Conservation (phyloP, 2,329 filamentous ascomycete species). For the Westerdykella aurantiaca region DNA sequence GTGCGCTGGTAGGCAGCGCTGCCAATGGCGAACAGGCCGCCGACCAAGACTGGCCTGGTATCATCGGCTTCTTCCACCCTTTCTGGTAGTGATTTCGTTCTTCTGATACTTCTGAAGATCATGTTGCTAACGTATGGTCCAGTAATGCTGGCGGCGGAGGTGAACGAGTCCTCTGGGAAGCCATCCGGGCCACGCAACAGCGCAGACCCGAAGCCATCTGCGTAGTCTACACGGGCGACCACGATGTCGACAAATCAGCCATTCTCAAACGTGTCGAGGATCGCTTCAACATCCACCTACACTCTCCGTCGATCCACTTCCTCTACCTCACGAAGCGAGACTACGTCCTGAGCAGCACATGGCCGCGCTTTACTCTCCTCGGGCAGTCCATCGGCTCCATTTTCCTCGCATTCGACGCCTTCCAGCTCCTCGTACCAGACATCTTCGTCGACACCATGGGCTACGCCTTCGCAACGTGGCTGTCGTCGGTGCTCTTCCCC, state of each 20-base stretch:
- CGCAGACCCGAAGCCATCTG: slow-evolving; percentile 85
- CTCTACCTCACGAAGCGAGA: slow-evolving; percentile 84
- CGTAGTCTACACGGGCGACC: slow-evolving; percentile 91
- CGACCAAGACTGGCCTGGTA: slow-evolving; percentile 61
- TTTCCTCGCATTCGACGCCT: slow-evolving; percentile 83
- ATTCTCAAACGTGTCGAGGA: slow-evolving; percentile 72
- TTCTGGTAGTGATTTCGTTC: slow-evolving; percentile 64
- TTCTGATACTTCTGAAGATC: not conserved
- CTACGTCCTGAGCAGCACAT: slow-evolving; percentile 80
- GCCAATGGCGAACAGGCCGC: slow-evolving; percentile 38
- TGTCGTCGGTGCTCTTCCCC: slow-evolving; percentile 77
- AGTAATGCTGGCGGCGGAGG: slow-evolving; percentile 95
- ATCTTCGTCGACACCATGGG: slow-evolving; percentile 98
- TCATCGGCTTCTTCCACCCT: slow-evolving; percentile 95
- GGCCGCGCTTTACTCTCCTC: slow-evolving; percentile 85
- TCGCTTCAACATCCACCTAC: slow-evolving; percentile 87
- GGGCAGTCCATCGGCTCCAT: slow-evolving; percentile 91
- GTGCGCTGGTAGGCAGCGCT: slow-evolving; percentile 43
- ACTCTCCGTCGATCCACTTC: slow-evolving; percentile 76
- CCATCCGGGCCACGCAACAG: slow-evolving; percentile 82
- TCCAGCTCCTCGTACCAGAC: slow-evolving; percentile 85
- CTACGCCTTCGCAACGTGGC: slow-evolving; percentile 82
- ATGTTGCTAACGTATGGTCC: slow-evolving; percentile 12
- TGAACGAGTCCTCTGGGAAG: slow-evolving; percentile 93
- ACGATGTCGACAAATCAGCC: slow-evolving; percentile 72